These are phyloP conservation scores for Lachnellula willkommii DNA, from an alignment of 2,329 filamentous ascomycete genomes.

Conservation along the genomic window DNA sequence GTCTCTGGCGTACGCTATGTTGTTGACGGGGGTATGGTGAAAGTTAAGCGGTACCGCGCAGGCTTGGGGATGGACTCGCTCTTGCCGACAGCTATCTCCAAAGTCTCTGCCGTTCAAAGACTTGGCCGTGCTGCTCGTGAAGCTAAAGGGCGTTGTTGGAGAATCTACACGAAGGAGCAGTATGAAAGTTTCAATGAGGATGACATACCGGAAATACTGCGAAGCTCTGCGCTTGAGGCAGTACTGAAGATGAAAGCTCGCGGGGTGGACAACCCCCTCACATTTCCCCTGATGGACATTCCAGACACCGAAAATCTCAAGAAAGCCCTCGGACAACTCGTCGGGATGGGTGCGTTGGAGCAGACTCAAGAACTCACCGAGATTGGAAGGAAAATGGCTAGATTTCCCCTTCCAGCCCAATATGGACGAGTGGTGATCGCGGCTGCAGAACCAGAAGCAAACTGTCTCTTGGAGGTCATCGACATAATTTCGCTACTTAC, in stretches of 20 bases:
- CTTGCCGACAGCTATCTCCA: conserved; percentile 83
- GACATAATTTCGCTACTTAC: conserved; percentile 70
- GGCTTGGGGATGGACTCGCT: conserved; percentile 85
- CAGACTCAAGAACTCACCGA: conserved; percentile 68
- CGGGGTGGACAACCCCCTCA: conserved; percentile 73
- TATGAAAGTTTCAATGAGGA: conserved; percentile 66
- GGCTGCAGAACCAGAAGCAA: conserved; percentile 62
- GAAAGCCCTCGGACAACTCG: conserved; percentile 74
- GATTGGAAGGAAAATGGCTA: conserved; percentile 70
- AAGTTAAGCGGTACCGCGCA: conserved; percentile 85
- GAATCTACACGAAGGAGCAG: conserved; percentile 77
- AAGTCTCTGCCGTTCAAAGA: conserved; percentile 87
- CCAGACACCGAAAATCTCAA: conserved; percentile 74
- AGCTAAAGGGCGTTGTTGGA: conserved; percentile 80
- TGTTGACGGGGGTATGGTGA: conserved; percentile 88
- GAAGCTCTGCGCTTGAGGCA: conserved; percentile 81
- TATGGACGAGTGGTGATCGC: conserved; percentile 79
- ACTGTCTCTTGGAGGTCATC: conserved; percentile 76
- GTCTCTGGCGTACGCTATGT: conserved; percentile 90
- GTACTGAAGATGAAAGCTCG: conserved; percentile 91
- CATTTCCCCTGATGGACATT: conserved; percentile 79
- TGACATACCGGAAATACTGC: conserved; percentile 81
- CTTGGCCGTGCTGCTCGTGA: conserved; percentile 91
- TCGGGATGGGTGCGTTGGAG: conserved; percentile 70
- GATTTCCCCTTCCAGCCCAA: conserved; percentile 75